Evolutionary conservation across 2,329 filamentous ascomycete genomes (phyloP), one percentile per base, ranked within the genome.

Genomic region (Fusarium sulawesiense): DNA sequence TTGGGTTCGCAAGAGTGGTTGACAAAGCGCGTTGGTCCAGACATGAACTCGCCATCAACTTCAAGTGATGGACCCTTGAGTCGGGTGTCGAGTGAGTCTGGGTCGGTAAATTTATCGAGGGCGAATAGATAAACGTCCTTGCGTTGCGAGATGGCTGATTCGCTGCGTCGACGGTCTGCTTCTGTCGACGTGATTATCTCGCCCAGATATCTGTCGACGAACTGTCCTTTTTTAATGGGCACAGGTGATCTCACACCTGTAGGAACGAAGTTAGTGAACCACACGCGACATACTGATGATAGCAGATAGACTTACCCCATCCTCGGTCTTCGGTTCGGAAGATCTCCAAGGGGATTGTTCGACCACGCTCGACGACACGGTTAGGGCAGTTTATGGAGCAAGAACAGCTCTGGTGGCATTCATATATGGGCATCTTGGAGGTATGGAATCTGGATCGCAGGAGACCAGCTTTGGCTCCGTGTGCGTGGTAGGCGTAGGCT

Each of bases 1-100:
- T 94, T 95, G 0, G 93, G 92, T 7, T 92, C 87, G 77, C 93
- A 95, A 3, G 88, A 92, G 77, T 96, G 93, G 73, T 96, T 96
- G 77, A 95, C 92, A 78, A 95, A 96, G 4, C 92, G 87, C 0
- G 92, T 93, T 0, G 92, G 91, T 0, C 92, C 92, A 1, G 92
- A 92, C 83, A 91, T 89, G 77, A 91, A 92, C 77, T 94, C 90
- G 13, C 93, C 93, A 60, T 90, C 89, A 0, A 90, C 86, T 68
- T 90, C 88, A 6, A 91, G 80, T 18, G 88, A 84, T 8, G 85
- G 81, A 0, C 84, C 86, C 6, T 84, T 82, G 0, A 91, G 83
- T 2, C 87, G 82, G n/a, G 82, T 80, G 64, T 91, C 88, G 12
- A 84, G 80, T 2, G 86, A 88, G 8, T 83, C 72, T 0, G 83